These are phyloP conservation scores for Lotmaria passim DNA, from an alignment of 208 protist species.

Conservation along the genomic window DNA sequence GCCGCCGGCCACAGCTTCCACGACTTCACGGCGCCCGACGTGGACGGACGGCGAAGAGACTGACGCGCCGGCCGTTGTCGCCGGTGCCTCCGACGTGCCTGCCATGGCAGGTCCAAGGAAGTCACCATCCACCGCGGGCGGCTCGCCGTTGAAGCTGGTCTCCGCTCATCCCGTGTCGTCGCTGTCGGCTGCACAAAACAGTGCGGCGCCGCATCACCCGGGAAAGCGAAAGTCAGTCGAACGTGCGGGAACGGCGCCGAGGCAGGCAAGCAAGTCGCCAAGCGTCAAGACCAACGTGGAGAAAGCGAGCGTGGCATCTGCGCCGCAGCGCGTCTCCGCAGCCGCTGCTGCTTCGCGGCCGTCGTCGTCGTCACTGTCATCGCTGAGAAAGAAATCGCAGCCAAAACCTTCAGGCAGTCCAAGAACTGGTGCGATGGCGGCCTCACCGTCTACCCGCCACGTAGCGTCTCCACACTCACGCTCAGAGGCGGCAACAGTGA, in stretches of 20 bases:
- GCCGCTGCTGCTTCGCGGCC: too few relatives aligned
- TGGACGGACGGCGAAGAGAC: not conserved
- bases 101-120: not conserved
- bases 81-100: not conserved
- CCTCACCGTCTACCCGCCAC: not conserved
- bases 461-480: constrained; percentile 2
- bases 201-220: not conserved
- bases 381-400: constrained; percentile 1
- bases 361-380: not conserved
- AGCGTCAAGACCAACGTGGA: not conserved
- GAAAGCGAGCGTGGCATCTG: not conserved
- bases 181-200: not conserved
- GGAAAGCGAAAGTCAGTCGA: not conserved
- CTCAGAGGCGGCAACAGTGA: not conserved
- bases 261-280: constrained; percentile 7
- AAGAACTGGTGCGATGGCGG: not conserved
- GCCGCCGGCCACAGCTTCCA: not conserved
- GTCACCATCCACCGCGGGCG: not conserved
- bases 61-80: not conserved
- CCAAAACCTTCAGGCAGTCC: not conserved
- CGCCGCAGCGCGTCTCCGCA: too few relatives aligned
- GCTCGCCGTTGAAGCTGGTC: constrained; percentile 1
- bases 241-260: not conserved
- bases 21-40: constrained; percentile 1
- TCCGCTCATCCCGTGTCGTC: not conserved